These are phyloP conservation scores for Combretum micranthum DNA, from an alignment of 345 rosid genomes.

Conservation along the genomic window DNA sequence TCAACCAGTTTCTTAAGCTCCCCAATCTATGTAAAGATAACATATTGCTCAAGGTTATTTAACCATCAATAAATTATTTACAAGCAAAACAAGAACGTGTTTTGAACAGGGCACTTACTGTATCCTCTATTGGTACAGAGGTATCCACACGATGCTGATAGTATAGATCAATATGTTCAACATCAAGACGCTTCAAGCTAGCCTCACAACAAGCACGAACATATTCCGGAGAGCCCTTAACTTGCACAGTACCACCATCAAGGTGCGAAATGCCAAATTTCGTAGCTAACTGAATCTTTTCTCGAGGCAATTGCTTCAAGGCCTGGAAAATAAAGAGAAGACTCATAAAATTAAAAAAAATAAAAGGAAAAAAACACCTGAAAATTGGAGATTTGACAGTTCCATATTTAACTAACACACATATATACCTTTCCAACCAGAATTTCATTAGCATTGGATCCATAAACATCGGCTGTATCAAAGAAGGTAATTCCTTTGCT, in stretches of 20 bases:
- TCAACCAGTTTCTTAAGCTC: slow-evolving; percentile 56
- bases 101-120: slow-evolving; percentile 20
- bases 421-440: slow-evolving; percentile 40
- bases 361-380: too few relatives aligned
- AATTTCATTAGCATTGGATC: slow-evolving; percentile 40
- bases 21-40: slow-evolving; percentile 26
- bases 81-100: not conserved
- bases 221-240: slow-evolving; percentile 41
- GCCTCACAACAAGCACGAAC: slow-evolving; percentile 47
- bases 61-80: too few relatives aligned
- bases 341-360: not conserved
- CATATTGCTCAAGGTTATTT: not conserved
- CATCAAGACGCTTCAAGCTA: slow-evolving; percentile 48
- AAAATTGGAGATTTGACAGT: too few relatives aligned
- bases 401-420: too few relatives aligned
- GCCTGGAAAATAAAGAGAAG: slow-evolving; percentile 24
- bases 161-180: slow-evolving; percentile 46
- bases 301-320: slow-evolving; percentile 49
- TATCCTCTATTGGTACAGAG: slow-evolving; percentile 41
- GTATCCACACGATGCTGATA: slow-evolving; percentile 45
- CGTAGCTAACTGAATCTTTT: slow-evolving; percentile 47
- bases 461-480: slow-evolving; percentile 44
- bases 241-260: slow-evolving; percentile 5
- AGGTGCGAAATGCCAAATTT: slow-evolving; percentile 33
- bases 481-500: slow-evolving; percentile 45